A percentile compares a stretch with the other conserved stretches of the same genome.
Conservation (phyloP, 1,284 basidiomycete species). For the Sporisorium iseilematis-ciliati region DNA sequence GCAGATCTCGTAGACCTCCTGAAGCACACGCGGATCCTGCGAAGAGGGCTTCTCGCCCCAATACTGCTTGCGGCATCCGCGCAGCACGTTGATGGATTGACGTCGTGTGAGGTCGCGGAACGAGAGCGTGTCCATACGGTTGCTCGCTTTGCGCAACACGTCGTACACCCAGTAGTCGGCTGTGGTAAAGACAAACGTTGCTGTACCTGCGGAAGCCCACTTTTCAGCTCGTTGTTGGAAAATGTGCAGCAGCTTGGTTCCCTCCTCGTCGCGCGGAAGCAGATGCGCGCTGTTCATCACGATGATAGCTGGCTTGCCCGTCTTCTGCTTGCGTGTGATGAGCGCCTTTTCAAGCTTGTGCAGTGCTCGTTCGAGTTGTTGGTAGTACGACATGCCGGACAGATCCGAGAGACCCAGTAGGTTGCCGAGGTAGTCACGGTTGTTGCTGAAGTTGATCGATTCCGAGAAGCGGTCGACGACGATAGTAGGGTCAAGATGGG, state of each 20-base stretch:
- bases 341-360: slow-evolving; percentile 66
- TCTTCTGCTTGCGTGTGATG: slow-evolving; percentile 50
- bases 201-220: slow-evolving; percentile 62
- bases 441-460: slow-evolving; percentile 63
- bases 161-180: slow-evolving; percentile 66
- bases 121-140: slow-evolving; percentile 65
- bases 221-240: slow-evolving; percentile 67
- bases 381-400: slow-evolving; percentile 60
- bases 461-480: slow-evolving; percentile 65
- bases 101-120: slow-evolving; percentile 57
- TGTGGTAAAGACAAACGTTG: slow-evolving; percentile 61
- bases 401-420: slow-evolving; percentile 63
- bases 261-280: slow-evolving; percentile 61
- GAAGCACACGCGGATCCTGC: slow-evolving; percentile 44
- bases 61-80: slow-evolving; percentile 60
- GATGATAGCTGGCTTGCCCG: slow-evolving; percentile 63
- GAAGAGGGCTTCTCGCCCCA: slow-evolving; percentile 53
- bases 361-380: slow-evolving; percentile 59
- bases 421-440: slow-evolving; percentile 65
- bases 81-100: slow-evolving; percentile 59
- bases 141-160: slow-evolving; percentile 56
- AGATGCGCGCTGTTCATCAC: slow-evolving; percentile 65
- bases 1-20: slow-evolving; percentile 62
- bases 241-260: slow-evolving; percentile 56
- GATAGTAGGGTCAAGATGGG: slow-evolving; percentile 57